A percentile compares a stretch with the other conserved stretches of the same genome.
These are phyloP conservation scores for Misopates orontium DNA, from an alignment of 257 asterid genomes.

Conservation along the genomic window DNA sequence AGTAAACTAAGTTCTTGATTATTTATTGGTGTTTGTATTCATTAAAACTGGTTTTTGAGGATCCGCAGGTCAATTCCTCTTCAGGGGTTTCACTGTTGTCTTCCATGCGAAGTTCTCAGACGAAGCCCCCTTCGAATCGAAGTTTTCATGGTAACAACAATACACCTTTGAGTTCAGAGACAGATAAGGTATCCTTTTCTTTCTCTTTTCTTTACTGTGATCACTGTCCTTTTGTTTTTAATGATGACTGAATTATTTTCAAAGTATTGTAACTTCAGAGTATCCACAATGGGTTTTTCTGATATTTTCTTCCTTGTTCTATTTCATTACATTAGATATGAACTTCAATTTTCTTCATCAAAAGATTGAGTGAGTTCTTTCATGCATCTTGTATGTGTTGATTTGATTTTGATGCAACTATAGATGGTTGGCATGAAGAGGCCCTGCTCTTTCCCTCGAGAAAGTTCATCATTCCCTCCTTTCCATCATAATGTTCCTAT, in stretches of 20 bases:
- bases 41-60: neutral
- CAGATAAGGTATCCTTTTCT: constrained; percentile 55
- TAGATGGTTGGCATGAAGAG: too few species aligned
- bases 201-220: constrained; percentile 8
- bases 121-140: constrained; percentile 99
- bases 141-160: constrained; percentile 46
- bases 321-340: neutral
- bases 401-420: too few species aligned
- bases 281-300: neutral
- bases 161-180: constrained; percentile 51
- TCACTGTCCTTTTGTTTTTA: too few species aligned
- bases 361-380: too few species aligned
- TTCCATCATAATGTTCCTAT: too few species aligned
- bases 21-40: neutral
- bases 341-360: too few species aligned
- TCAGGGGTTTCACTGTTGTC: constrained; percentile 58
- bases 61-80: constrained; percentile 56
- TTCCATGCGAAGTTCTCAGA: constrained; percentile 47
- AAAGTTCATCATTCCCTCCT: too few species aligned
- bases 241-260: too few species aligned
- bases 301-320: neutral
- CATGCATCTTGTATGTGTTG: too few species aligned
- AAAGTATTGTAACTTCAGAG: neutral
- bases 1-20: too few species aligned
- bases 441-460: too few species aligned